Base-by-base conservation (phyloP, 2,329 filamentous ascomycete species). In the Magnaporthiopsis incrustans region DNA sequence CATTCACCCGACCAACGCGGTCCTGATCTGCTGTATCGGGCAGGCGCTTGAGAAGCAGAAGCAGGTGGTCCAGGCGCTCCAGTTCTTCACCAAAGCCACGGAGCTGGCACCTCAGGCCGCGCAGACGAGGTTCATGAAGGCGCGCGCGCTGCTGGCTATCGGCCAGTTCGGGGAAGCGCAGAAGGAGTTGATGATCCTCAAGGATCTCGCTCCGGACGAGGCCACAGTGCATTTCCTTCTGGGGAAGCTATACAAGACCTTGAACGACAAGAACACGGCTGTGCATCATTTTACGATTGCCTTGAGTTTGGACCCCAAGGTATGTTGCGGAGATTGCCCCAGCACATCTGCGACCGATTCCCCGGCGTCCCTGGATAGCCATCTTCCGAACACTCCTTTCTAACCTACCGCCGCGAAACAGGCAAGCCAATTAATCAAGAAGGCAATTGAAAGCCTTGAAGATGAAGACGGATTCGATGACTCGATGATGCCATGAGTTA, bases 151-250 rank as follows among this genome's bases (percentile, higher is more conserved):
- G 60, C 87, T 98, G 79, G 89, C 89, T 64, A 80, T 97, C 32
- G 85, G 78, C 68, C 87, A 81, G 75, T 82, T 90, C 59, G 82
- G 90, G 50, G 82, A 87, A 60, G 95, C 95, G 0, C 83, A 96
- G 67, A 83, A 84, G 32, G 95, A 99, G 73, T 80, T 99, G 64
- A 87, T 92, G 75, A 84, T 93, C n/a, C 78, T 99, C 66, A 95
- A 96, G 73, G 91, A 96, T 69, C 82, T 96, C 67, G 93, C 92
- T 6, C 94, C 95, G 0, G 93, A 99, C 72, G 94, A 98, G 75
- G 91, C 94, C 5, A 96, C 93, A 71, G 93, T 99, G 53, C 95
- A 97, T 77, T 99, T 97, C 79, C 80, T 97, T 67, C 86, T 99
- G 56, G 96, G 93, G 26, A 91, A 91, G 73, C 83, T 92, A 67